Percentiles rank a stretch among this genome's conserved stretches.
phyloP scores from a whole-genome alignment of 148 eudicot species.

The Silene uniflora region DNA sequence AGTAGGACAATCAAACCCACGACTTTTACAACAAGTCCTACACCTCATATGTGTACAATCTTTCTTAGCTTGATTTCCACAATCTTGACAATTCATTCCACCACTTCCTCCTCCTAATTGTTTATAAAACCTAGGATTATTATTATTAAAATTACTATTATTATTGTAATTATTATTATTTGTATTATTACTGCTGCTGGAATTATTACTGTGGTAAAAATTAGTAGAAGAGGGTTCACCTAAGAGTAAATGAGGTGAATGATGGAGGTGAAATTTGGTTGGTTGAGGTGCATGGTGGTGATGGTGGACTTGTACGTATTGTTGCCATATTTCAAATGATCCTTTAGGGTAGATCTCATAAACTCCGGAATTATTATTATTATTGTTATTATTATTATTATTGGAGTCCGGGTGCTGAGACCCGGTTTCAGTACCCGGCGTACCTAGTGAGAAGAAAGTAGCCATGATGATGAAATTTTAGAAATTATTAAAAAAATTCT shows the following conservation, averaged over 20 bases:
- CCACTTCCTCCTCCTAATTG: constrained; percentile 13
- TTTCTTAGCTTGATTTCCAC: constrained; percentile 88
- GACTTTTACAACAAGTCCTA: constrained; percentile 79
- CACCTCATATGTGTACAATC: constrained; percentile 75
- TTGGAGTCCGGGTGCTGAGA: background rate
- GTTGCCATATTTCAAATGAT: constrained; percentile 88
- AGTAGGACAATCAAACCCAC: constrained; percentile 75
- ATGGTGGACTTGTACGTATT: constrained; percentile 60
- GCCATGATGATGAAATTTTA: constrained; percentile 34
- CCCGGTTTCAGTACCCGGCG: constrained; percentile 27
- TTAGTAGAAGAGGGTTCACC: constrained; percentile 20
- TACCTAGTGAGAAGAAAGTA: constrained; percentile 63
- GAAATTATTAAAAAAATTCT: background rate
- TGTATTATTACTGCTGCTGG: background rate
- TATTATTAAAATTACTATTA: background rate
- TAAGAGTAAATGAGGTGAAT: constrained; percentile 23
- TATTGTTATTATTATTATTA: constrained; percentile 13
- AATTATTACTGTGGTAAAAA: background rate
- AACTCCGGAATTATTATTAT: constrained; percentile 6
- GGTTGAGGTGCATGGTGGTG: constrained; percentile 31
- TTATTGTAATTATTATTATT: constrained; percentile 1
- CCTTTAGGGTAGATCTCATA: constrained; percentile 65
- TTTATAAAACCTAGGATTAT: constrained; percentile 16
- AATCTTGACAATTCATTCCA: constrained; percentile 70
- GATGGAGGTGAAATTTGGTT: constrained; percentile 22